Percentiles rank a stretch among this genome's conserved stretches.
These are phyloP conservation scores for Crithidia fasciculata DNA, from an alignment of 208 protist species.

Conservation along the genomic window DNA sequence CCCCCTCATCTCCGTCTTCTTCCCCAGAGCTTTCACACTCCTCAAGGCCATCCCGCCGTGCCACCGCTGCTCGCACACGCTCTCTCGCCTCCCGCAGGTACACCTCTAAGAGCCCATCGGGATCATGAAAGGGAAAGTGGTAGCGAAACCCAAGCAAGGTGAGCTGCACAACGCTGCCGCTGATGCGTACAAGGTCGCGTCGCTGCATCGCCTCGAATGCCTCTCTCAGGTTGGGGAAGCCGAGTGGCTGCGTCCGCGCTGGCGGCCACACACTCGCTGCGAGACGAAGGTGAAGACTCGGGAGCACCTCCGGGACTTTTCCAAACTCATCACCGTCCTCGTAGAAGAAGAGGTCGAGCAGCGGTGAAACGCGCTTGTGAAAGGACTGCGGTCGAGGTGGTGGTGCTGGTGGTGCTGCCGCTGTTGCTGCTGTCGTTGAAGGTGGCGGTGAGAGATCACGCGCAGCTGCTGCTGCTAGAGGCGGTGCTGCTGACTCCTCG, in stretches of 20 bases:
- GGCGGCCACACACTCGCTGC: constrained; percentile 39
- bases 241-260: constrained; percentile 25
- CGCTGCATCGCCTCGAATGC: constrained; percentile 48
- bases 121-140: constrained; percentile 81
- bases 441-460: neutral
- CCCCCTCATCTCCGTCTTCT: neutral
- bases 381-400: constrained; percentile 46
- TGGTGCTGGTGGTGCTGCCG: neutral
- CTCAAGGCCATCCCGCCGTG: neutral
- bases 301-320: constrained; percentile 52
- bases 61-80: constrained; percentile 22
- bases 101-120: constrained; percentile 64
- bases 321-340: constrained; percentile 55
- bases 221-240: constrained; percentile 51
- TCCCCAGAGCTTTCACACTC: constrained; percentile 14
- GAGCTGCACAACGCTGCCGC: constrained; percentile 48
- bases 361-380: constrained; percentile 55
- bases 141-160: constrained; percentile 82
- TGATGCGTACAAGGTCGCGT: constrained; percentile 50
- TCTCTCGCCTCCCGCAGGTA: constrained; percentile 33
- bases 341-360: constrained; percentile 84
- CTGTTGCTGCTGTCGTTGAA: neutral
- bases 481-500: neutral
- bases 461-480: neutral
- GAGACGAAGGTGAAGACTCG: constrained; percentile 41